phyloP scores from a whole-genome alignment of 495 filamentous ascomycete genomes.

The Copromyces sp. region DNA sequence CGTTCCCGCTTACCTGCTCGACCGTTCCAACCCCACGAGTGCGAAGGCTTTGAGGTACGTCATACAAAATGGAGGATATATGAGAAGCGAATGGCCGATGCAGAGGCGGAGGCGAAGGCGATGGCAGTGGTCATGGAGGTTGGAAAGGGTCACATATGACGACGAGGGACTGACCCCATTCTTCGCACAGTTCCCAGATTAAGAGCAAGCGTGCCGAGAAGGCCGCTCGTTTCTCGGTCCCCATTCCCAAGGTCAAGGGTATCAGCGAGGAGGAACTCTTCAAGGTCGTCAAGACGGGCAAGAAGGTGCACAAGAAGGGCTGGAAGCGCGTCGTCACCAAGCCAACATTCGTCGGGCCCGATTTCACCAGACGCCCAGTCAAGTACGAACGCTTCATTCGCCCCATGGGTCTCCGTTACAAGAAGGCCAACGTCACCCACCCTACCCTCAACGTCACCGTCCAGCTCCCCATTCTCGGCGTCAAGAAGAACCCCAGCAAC shows the following conservation, averaged over 20 bases:
- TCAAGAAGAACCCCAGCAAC: slow-evolving; percentile 98
- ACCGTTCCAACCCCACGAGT: slow-evolving; percentile 72
- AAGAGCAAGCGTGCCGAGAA: slow-evolving; percentile 60
- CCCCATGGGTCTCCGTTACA: slow-evolving; percentile 80
- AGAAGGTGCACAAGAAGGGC: slow-evolving; percentile 48
- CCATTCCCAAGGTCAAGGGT: slow-evolving; percentile 86
- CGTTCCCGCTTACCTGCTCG: slow-evolving; percentile 80
- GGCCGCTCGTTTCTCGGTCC: slow-evolving; percentile 91
- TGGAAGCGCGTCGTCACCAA: slow-evolving; percentile 94
- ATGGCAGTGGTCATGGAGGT: background rate
- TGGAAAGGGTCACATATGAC: background rate
- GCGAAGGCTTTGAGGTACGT: slow-evolving; percentile 76
- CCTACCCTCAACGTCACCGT: slow-evolving; percentile 41
- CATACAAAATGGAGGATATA: slow-evolving; percentile 69
- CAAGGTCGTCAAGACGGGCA: slow-evolving; percentile 92
- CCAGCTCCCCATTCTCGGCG: slow-evolving; percentile 82
- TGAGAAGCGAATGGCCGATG: slow-evolving; percentile 10
- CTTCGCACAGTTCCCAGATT: slow-evolving; percentile 17
- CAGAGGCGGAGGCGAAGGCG: background rate
- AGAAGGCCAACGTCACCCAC: slow-evolving; percentile 88
- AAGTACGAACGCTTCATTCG: slow-evolving; percentile 68
- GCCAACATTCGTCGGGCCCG: slow-evolving; percentile 60
- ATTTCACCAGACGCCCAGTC: slow-evolving; percentile 82
- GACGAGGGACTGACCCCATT: background rate
- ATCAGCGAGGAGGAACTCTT: slow-evolving; percentile 98